A percentile compares a stretch with the other conserved stretches of the same genome.
Conservation (phyloP, 768 basidiomycete genomes). For the Suillus lakei region DNA sequence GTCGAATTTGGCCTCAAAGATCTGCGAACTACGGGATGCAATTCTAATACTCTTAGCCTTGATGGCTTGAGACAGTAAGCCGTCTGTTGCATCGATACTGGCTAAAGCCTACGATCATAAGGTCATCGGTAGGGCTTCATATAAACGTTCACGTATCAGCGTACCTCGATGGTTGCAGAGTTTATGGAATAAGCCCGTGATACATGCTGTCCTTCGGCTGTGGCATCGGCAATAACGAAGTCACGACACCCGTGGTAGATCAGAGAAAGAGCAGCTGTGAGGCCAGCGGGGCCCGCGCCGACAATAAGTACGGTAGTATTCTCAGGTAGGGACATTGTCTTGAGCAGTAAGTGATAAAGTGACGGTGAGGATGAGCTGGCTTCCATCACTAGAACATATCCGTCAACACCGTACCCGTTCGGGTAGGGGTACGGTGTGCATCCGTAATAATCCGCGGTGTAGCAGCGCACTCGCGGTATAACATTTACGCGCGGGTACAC, state of each 20-base stretch:
- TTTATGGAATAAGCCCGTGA: constrained; percentile 50
- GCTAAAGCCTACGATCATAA: constrained; percentile 46
- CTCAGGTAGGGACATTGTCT: constrained; percentile 35
- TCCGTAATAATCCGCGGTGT: no score
- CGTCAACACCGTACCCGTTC: no score
- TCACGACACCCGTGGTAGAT: constrained; percentile 31
- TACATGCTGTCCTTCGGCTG: constrained; percentile 29
- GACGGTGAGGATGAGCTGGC: background rate
- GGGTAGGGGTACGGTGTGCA: no score
- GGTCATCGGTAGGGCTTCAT: background rate
- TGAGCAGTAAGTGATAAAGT: background rate
- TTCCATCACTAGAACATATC: no score
- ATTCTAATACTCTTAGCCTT: constrained; percentile 34
- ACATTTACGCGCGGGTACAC: no score
- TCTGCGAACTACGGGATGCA: constrained; percentile 32
- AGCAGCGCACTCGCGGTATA: no score
- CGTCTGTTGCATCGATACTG: constrained; percentile 39
- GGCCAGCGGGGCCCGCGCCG: constrained; percentile 55
- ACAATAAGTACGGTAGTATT: constrained; percentile 51
- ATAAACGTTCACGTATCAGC: background rate
- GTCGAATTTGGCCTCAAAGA: constrained; percentile 37
- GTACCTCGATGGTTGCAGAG: constrained; percentile 53
- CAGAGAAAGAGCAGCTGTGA: constrained; percentile 51
- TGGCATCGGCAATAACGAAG: constrained; percentile 44
- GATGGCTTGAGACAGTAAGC: constrained; percentile 34